phyloP scores from a whole-genome alignment of 179 eudicot genomes.

The Spergularia azorica region DNA sequence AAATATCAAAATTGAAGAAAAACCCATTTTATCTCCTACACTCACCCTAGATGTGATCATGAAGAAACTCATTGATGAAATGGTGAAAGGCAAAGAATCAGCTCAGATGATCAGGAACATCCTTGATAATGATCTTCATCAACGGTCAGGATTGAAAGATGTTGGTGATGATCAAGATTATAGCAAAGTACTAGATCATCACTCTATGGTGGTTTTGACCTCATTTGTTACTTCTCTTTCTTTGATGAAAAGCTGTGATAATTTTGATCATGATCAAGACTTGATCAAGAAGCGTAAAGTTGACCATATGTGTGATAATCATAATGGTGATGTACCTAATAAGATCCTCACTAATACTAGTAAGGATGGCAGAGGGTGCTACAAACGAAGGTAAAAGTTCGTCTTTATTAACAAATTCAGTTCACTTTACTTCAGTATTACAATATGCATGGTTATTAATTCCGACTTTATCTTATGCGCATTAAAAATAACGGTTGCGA shows the following conservation, averaged over 20 bases:
- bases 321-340: background rate
- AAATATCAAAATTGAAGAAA: background rate
- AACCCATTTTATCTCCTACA: background rate
- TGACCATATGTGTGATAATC: background rate
- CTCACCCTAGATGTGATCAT: background rate
- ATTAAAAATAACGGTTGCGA: no score
- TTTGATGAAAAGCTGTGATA: background rate
- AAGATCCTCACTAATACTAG: background rate
- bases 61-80: conserved; percentile 15
- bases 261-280: background rate
- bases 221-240: conserved; percentile 13
- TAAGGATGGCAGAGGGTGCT: conserved; percentile 56
- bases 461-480: no score
- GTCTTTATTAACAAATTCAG: background rate
- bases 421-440: background rate
- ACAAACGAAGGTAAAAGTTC: conserved; percentile 60
- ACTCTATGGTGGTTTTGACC: background rate
- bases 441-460: no score
- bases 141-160: background rate
- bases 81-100: conserved; percentile 17
- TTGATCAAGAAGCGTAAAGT: background rate
- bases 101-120: background rate
- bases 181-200: conserved; percentile 4
- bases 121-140: background rate
- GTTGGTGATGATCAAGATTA: background rate